phyloP scores from a whole-genome alignment of 2,329 filamentous ascomycete genomes.

The Oidium heveae region DNA sequence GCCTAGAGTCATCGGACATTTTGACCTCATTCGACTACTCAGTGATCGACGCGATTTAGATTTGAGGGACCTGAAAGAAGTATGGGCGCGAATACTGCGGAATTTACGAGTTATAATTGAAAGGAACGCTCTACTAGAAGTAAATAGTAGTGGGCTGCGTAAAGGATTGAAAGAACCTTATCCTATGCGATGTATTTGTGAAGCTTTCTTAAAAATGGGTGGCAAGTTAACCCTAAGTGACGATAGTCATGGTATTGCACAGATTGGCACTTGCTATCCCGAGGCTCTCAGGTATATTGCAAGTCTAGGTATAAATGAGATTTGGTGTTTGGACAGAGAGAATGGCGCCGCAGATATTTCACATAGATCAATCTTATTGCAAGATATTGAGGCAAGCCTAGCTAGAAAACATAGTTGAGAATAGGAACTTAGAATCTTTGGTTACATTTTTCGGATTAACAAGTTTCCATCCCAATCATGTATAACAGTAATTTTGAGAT shows the following conservation, averaged over 20 bases:
- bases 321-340: conserved; percentile 18
- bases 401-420: too few species aligned
- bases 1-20: conserved; percentile 72
- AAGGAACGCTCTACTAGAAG: conserved; percentile 66
- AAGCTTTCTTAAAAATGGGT: conserved; percentile 46
- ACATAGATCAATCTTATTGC: not conserved
- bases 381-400: not conserved
- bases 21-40: conserved; percentile 70
- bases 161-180: conserved; percentile 87
- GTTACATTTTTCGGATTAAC: too few species aligned
- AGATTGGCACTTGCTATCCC: conserved; percentile 66
- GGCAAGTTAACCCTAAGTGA: conserved; percentile 81
- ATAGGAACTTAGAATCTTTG: too few species aligned
- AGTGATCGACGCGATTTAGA: conserved; percentile 41
- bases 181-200: conserved; percentile 52
- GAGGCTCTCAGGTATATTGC: conserved; percentile 46
- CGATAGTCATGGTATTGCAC: conserved; percentile 73
- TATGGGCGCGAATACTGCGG: conserved; percentile 50
- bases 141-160: conserved; percentile 66
- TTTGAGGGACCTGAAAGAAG: conserved; percentile 28
- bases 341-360: not conserved
- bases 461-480: too few species aligned
- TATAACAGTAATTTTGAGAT: too few species aligned
- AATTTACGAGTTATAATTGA: conserved; percentile 46
- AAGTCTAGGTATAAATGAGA: conserved; percentile 33